phyloP scores from a whole-genome alignment of 306 rosid genomes.

The Pyrus communis region DNA sequence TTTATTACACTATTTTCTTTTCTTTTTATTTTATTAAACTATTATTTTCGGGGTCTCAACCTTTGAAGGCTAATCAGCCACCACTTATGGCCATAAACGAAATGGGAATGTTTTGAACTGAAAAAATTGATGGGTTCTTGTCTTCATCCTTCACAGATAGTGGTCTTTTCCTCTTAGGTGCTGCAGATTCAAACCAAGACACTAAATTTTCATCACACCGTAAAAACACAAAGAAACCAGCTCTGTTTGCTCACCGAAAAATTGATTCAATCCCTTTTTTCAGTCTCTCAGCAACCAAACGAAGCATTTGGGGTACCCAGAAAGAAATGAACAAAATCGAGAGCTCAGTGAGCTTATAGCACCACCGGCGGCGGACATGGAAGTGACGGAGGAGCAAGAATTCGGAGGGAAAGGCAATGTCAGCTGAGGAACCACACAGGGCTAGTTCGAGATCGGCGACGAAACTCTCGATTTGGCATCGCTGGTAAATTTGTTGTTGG shows the following conservation, averaged over 20 bases:
- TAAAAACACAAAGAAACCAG: not conserved
- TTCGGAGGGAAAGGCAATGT: constrained; percentile 38
- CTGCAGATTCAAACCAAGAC: constrained; percentile 21
- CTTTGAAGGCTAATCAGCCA: constrained; percentile 43
- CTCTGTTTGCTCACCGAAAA: constrained; percentile 5
- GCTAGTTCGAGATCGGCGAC: no score
- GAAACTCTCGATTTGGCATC: no score
- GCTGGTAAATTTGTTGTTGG: no score
- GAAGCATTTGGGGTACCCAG: constrained; percentile 7
- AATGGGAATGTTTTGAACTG: constrained; percentile 48
- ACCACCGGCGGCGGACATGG: constrained; percentile 63
- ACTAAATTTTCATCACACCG: not conserved
- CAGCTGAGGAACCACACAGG: not conserved
- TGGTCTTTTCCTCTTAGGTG: constrained; percentile 84
- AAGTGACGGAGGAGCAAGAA: constrained; percentile 44
- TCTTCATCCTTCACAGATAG: constrained; percentile 67
- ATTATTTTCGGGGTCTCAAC: constrained; percentile 17
- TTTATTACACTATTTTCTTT: no score
- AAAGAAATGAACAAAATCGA: constrained; percentile 2
- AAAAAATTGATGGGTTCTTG: constrained; percentile 33
- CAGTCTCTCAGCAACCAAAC: constrained; percentile 14
- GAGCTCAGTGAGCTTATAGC: not conserved
- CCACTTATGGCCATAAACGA: constrained; percentile 29
- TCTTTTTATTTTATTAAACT: no score
- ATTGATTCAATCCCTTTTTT: constrained; percentile 6